A percentile compares a stretch with the other conserved stretches of the same genome.
These are phyloP conservation scores for Amanita pseudoporphyria DNA, from an alignment of 768 basidiomycete genomes.

Conservation along the genomic window DNA sequence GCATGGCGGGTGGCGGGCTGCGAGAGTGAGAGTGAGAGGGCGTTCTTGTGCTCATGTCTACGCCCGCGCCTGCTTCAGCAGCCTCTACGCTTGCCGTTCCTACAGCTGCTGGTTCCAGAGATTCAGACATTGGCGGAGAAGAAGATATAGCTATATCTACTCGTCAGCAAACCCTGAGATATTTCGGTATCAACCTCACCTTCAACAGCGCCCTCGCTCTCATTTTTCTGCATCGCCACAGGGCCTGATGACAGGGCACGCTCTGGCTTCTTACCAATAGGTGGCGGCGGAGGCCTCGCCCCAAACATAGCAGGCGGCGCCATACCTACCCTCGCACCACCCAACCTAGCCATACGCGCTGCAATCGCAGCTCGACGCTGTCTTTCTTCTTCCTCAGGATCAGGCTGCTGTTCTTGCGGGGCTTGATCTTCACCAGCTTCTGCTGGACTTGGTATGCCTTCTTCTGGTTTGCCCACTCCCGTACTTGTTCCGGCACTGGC, in stretches of 20 bases:
- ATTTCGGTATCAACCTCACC: neutral
- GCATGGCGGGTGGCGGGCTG: conserved; percentile 47
- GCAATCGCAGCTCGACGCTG: conserved; percentile 82
- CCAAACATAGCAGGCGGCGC: conserved; percentile 56
- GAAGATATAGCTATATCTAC: neutral
- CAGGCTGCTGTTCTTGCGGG: conserved; percentile 23
- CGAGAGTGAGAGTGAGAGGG: conserved; percentile 19
- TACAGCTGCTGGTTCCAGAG: conserved; percentile 5
- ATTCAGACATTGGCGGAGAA: conserved; percentile 6
- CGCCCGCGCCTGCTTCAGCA: neutral
- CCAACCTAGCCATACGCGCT: conserved; percentile 87
- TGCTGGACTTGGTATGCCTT: neutral
- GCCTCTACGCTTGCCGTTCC: neutral
- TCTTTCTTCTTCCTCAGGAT: conserved; percentile 63
- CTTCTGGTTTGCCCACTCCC: conserved; percentile 5
- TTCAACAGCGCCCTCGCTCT: conserved; percentile 1
- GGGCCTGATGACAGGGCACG: conserved; percentile 10
- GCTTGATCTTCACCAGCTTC: neutral
- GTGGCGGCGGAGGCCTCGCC: conserved; percentile 17
- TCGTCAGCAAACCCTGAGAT: neutral
- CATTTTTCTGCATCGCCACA: conserved; percentile 4
- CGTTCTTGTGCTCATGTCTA: neutral
- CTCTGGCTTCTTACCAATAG: conserved; percentile 20
- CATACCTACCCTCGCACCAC: conserved; percentile 80
- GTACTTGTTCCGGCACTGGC: neutral